Conservation (phyloP, 1,284 basidiomycete species). For the Cystobasidiaceae sp. region DNA sequence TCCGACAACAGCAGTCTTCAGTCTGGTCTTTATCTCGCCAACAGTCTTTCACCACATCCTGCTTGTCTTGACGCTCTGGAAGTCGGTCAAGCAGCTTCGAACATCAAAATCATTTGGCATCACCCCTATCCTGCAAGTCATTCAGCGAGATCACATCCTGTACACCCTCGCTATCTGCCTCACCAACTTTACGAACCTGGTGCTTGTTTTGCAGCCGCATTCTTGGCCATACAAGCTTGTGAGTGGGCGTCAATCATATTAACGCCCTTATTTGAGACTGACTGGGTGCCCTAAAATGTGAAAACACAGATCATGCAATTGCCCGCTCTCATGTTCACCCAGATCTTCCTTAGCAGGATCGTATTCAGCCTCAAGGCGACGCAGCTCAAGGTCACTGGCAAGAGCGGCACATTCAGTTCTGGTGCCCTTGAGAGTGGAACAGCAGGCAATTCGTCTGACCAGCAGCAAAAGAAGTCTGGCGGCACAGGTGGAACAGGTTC, state of each 20-base stretch:
- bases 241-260: neutral
- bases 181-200: slow-evolving; percentile 31
- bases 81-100: slow-evolving; percentile 10
- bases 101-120: neutral
- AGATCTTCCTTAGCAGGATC: slow-evolving; percentile 27
- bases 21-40: slow-evolving; percentile 30
- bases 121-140: neutral
- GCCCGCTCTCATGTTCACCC: slow-evolving; percentile 16
- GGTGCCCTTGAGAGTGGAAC: neutral
- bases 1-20: slow-evolving; percentile 8
- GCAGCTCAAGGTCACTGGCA: neutral
- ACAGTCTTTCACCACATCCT: slow-evolving; percentile 28
- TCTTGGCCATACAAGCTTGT: slow-evolving; percentile 30
- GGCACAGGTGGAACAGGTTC: neutral
- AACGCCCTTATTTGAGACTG: neutral
- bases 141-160: slow-evolving; percentile 26
- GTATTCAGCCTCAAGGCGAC: slow-evolving; percentile 16
- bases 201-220: slow-evolving; percentile 23
- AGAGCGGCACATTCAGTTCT: too few species aligned
- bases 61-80: slow-evolving; percentile 26
- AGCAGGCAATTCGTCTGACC: neutral
- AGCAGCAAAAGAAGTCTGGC: slow-evolving; percentile 2
- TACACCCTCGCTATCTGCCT: slow-evolving; percentile 33
- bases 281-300: neutral
- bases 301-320: slow-evolving; percentile 13